phyloP scores from a whole-genome alignment of 1,139 yeast species.

The Yamadazyma blattariae region DNA sequence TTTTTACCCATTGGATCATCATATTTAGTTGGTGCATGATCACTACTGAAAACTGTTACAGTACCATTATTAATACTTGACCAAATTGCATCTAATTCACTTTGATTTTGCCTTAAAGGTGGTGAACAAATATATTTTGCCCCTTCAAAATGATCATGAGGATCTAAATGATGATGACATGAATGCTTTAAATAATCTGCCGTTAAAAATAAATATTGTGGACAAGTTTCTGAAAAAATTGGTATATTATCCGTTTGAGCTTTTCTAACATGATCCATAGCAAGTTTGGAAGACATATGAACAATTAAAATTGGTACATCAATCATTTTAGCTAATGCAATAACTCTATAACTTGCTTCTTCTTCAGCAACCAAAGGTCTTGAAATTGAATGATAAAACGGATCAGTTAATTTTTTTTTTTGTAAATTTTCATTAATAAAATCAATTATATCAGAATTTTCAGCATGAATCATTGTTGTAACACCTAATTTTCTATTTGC shows the following conservation, averaged over 20 bases:
- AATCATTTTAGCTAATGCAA: constrained; percentile 36
- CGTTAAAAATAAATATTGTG: constrained; percentile 44
- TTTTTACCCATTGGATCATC: constrained; percentile 37
- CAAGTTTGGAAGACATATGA: constrained; percentile 45
- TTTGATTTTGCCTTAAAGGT: constrained; percentile 36
- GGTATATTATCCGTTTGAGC: constrained; percentile 41
- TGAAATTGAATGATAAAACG: constrained; percentile 43
- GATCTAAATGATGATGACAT: constrained; percentile 23
- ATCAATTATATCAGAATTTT: constrained; percentile 43
- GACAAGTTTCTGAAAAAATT: constrained; percentile 48
- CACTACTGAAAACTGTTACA: constrained; percentile 43
- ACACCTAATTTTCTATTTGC: constrained; percentile 37
- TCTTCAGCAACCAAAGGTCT: constrained; percentile 46
- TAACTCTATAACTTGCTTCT: constrained; percentile 48
- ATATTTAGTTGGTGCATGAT: constrained; percentile 45
- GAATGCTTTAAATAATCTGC: constrained; percentile 27
- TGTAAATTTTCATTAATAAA: constrained; percentile 38
- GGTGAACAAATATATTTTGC: constrained; percentile 51
- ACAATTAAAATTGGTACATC: constrained; percentile 45
- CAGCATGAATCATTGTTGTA: constrained; percentile 51
- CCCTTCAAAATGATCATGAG: constrained; percentile 32
- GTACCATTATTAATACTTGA: constrained; percentile 43
- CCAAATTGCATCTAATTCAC: constrained; percentile 44
- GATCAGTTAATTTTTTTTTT: constrained; percentile 31
- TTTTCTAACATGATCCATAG: constrained; percentile 35